Evolutionary conservation across 257 asterid genomes (phyloP), one percentile per base, ranked within the genome.

Genomic region (Solanum peruvianum): DNA sequence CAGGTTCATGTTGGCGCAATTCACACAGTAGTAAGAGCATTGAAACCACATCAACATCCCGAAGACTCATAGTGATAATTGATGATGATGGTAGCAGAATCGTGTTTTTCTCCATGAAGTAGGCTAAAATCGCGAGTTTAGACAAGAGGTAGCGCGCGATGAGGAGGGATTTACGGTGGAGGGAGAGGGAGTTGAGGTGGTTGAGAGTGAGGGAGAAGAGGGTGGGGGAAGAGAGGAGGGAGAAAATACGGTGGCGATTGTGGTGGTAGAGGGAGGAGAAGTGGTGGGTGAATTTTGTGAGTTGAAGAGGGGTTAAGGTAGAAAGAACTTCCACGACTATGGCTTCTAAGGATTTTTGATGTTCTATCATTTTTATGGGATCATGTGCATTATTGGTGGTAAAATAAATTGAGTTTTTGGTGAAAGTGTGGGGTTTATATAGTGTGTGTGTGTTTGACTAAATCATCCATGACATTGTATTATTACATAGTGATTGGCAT

Each of bases 111-210:
- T 77, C 90, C 41, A 72, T 31, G 90, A 89, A 85, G 90, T 64
- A 87, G 2, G 84, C 25, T 86, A 95, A 91, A 31, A 92, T 86
- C 20, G 91, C 85, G 88, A 96, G 97, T 27, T 89, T 88, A 85
- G 93, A 91, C 39, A 93, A 49, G 90, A 94, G 96, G 93, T 94
- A 91, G 89, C 91, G 92, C 91, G 97, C 95, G 69, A 96, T 91
- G 92, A 96, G 98, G 85, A 94, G 91, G 90, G 95, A 94, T 27
- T 94, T 96, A 49, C 89, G 90, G 89, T 78, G 96, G 91, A 94
- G 98, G 47, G 98, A 91, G 87, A 94, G 95, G 86, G 98, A 91
- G n/a, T 92, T 95, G 87, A 96, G 98, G 95, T 89, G 93, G 91
- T 90, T 94, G 93, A 96, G 93, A 18, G 98, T 89, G 92, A 95